Percentiles rank a stretch among this genome's conserved stretches.
phyloP scores from a whole-genome alignment of 441 rosid genomes.

The Corymbia citriodora region DNA sequence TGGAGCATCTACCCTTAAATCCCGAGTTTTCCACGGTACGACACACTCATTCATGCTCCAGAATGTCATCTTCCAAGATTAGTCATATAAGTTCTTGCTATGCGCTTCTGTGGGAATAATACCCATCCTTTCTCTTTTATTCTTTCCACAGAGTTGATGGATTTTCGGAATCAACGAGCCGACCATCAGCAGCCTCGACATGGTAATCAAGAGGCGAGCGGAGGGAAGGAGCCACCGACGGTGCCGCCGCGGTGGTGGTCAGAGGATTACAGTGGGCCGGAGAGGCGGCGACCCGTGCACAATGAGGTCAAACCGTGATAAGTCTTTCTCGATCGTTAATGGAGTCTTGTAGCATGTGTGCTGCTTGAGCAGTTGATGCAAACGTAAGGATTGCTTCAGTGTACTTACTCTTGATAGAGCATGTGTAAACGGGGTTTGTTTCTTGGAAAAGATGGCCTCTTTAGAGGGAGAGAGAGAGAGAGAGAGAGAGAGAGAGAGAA shows the following conservation, averaged over 20 bases:
- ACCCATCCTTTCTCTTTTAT: neutral
- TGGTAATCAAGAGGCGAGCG: neutral
- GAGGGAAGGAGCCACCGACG: neutral
- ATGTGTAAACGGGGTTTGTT: neutral
- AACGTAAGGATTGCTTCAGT: neutral
- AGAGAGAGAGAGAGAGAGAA: neutral
- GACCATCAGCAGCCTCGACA: neutral
- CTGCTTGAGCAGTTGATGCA: neutral
- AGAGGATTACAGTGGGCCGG: slow-evolving; percentile 29
- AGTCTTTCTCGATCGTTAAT: neutral
- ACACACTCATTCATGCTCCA: neutral
- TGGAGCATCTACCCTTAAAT: neutral
- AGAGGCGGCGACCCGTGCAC: slow-evolving; percentile 20
- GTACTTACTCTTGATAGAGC: neutral
- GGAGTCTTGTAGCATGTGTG: neutral
- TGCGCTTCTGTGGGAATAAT: neutral
- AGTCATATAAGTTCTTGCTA: neutral
- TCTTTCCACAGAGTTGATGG: slow-evolving; percentile 15
- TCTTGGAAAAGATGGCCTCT: neutral
- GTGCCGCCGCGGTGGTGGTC: slow-evolving; percentile 16
- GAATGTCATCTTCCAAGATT: neutral
- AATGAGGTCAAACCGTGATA: slow-evolving; percentile 25
- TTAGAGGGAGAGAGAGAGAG: neutral
- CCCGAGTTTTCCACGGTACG: neutral
- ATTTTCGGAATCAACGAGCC: neutral